These are phyloP conservation scores for Trichoderma arundinaceum DNA, from an alignment of 2,329 filamentous ascomycete genomes.

Conservation along the genomic window DNA sequence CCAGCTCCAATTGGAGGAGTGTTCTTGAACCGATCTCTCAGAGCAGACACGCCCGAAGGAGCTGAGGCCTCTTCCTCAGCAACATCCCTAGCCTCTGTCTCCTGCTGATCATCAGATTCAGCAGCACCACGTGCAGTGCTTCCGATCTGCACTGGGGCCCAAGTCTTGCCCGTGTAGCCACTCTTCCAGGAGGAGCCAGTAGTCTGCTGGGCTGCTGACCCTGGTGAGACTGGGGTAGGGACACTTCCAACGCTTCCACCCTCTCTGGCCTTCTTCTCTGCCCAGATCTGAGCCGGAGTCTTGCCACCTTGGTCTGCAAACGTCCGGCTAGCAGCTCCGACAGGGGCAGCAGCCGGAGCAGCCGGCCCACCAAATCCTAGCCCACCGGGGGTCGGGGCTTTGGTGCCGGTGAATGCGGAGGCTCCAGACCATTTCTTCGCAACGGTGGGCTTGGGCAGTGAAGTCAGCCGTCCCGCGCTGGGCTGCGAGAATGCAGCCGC, in stretches of 20 bases:
- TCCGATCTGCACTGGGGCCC: constrained; percentile 78
- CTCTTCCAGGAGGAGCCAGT: constrained; percentile 88
- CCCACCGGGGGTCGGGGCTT: constrained; percentile 77
- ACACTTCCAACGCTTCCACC: constrained; percentile 54
- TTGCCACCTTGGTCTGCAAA: constrained; percentile 96
- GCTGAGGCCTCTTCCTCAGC: constrained; percentile 60
- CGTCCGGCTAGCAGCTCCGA: constrained; percentile 84
- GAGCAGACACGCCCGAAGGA: constrained; percentile 70
- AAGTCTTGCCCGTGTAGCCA: constrained; percentile 86
- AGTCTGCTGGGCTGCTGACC: constrained; percentile 68
- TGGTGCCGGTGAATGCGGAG: constrained; percentile 81
- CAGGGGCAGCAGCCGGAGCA: constrained; percentile 60
- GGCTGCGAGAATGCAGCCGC: constrained; percentile 71
- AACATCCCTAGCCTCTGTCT: constrained; percentile 59
- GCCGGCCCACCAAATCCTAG: constrained; percentile 67
- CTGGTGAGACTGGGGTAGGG: constrained; percentile 51
- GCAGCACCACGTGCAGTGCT: constrained; percentile 63
- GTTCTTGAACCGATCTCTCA: constrained; percentile 83
- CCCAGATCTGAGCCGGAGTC: constrained; percentile 96
- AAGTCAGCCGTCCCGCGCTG: constrained; percentile 77
- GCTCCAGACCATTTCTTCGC: constrained; percentile 82
- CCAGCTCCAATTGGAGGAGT: constrained; percentile 70
- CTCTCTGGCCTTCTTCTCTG: constrained; percentile 91
- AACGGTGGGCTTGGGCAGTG: constrained; percentile 92
- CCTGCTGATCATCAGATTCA: constrained; percentile 60